phyloP scores from a whole-genome alignment of 805 yeast species.

The Candida chauliodis region DNA sequence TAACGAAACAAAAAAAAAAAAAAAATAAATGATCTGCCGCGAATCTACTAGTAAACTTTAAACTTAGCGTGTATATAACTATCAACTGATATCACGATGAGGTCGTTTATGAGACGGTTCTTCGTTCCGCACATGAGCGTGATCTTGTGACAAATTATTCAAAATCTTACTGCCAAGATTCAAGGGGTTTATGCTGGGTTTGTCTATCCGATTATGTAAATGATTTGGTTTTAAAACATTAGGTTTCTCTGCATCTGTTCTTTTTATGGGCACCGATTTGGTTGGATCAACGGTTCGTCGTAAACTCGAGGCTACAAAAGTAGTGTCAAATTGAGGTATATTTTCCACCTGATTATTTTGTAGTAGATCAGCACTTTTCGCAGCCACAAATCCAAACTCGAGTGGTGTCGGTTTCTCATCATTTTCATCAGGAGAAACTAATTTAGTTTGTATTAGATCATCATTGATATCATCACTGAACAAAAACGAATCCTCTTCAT shows the following conservation, averaged over 20 bases:
- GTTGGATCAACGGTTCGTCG: constrained; percentile 60
- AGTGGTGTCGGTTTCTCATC: not conserved
- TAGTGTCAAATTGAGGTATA: constrained; percentile 52
- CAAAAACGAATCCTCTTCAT: constrained; percentile 39
- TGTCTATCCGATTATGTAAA: constrained; percentile 3
- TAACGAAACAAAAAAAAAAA: not conserved
- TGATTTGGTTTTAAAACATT: constrained; percentile 5
- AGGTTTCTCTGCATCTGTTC: constrained; percentile 19
- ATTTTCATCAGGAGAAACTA: no score
- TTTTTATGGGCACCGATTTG: constrained; percentile 60
- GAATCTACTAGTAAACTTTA: no score
- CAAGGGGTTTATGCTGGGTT: constrained; percentile 10
- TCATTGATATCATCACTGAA: constrained; percentile 37
- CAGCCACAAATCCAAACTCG: constrained; percentile 51
- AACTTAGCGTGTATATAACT: no score
- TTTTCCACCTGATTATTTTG: constrained; percentile 39
- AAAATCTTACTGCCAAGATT: constrained; percentile 26
- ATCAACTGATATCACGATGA: not conserved
- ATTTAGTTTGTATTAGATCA: no score
- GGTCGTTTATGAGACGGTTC: constrained; percentile 2
- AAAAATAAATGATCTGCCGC: not conserved
- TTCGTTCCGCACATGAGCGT: not conserved
- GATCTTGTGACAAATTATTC: constrained; percentile 10
- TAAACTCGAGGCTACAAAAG: constrained; percentile 51
- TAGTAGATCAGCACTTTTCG: constrained; percentile 58